phyloP scores from a whole-genome alignment of 2,329 filamentous ascomycete species.

The Ophiocordyceps robertsii region DNA sequence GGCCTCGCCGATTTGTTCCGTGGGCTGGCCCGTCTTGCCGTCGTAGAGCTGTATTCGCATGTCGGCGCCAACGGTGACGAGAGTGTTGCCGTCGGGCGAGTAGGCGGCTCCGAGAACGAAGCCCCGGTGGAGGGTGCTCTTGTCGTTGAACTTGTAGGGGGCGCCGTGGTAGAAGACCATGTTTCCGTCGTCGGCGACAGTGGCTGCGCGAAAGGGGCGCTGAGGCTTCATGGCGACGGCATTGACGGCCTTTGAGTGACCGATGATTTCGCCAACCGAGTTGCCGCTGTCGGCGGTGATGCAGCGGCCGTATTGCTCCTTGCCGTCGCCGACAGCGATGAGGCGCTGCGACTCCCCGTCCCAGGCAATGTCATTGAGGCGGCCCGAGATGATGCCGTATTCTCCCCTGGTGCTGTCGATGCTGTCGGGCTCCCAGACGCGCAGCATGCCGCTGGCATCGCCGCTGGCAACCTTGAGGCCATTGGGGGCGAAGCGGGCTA shows the following conservation, averaged over 20 bases:
- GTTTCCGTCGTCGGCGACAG: slow-evolving; percentile 78
- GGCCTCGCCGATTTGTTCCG: slow-evolving; percentile 63
- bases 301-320: slow-evolving; percentile 85
- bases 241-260: slow-evolving; percentile 85
- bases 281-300: slow-evolving; percentile 95
- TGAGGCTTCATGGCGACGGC: slow-evolving; percentile 80
- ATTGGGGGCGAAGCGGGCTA: slow-evolving; percentile 86
- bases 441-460: slow-evolving; percentile 70
- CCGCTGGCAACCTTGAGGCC: slow-evolving; percentile 93
- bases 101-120: slow-evolving; percentile 84
- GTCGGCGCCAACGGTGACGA: slow-evolving; percentile 90
- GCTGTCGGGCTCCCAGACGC: slow-evolving; percentile 86
- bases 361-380: slow-evolving; percentile 95
- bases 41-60: slow-evolving; percentile 89
- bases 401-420: slow-evolving; percentile 81
- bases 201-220: slow-evolving; percentile 80
- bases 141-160: slow-evolving; percentile 92
- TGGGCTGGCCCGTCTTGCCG: slow-evolving; percentile 83
- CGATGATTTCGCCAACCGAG: slow-evolving; percentile 84
- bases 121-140: slow-evolving; percentile 67
- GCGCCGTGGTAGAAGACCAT: slow-evolving; percentile 88
- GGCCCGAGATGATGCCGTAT: slow-evolving; percentile 85
- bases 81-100: slow-evolving; percentile 67
- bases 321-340: slow-evolving; percentile 90
- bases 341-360: slow-evolving; percentile 93